Conservation (phyloP, 129 eudicot genomes). For the Apium graveolens region DNA sequence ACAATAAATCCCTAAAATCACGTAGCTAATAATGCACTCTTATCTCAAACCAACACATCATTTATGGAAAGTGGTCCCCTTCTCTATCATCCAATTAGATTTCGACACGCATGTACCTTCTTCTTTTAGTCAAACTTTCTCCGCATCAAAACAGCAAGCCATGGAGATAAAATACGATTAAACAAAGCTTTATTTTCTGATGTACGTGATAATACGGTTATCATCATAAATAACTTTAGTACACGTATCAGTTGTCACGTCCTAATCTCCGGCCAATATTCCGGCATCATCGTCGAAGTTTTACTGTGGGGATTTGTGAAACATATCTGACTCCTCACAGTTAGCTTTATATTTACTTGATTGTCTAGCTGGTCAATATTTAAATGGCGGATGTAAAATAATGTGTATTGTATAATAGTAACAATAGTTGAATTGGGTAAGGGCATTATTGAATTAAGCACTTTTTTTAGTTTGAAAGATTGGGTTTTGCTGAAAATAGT, state of each 20-base stretch:
- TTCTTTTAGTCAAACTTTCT: not conserved
- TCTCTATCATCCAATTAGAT: not conserved
- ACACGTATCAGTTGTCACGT: not conserved
- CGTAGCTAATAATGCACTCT: too few species aligned
- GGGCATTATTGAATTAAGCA: not conserved
- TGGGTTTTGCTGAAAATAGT: not conserved
- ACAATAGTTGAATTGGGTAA: not conserved
- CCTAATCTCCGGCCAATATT: not conserved
- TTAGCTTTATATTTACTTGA: not conserved
- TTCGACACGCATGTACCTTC: not conserved
- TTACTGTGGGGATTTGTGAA: slow-evolving; percentile 1
- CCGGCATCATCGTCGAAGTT: not conserved
- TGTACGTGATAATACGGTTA: not conserved
- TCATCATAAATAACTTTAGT: too few species aligned
- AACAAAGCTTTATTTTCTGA: not conserved
- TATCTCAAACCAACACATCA: not conserved
- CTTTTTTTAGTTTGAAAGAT: not conserved
- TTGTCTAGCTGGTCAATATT: too few species aligned
- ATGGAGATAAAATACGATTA: not conserved
- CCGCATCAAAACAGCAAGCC: not conserved
- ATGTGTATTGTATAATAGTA: not conserved
- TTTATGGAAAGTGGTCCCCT: not conserved
- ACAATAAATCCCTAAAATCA: too few species aligned
- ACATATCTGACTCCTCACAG: not conserved
- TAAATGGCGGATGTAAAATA: too few species aligned